These are phyloP conservation scores for Houttuynia cordata DNA, from an alignment of 164 flowering plant genomes.

Conservation along the genomic window DNA sequence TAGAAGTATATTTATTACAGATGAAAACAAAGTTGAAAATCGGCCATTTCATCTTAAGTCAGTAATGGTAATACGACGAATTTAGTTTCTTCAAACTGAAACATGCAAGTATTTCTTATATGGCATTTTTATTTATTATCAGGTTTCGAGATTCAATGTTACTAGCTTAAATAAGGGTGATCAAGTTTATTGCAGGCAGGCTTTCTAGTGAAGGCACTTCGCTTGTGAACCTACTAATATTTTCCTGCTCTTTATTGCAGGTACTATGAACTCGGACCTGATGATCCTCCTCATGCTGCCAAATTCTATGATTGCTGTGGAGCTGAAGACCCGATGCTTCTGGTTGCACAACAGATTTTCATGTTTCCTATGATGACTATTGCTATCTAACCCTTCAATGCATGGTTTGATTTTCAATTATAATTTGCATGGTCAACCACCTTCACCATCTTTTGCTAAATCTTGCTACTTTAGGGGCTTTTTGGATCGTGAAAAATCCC, in stretches of 20 bases:
- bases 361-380: slow-evolving; percentile 61
- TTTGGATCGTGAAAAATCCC: no score
- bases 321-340: slow-evolving; percentile 70
- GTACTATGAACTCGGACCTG: slow-evolving; percentile 73
- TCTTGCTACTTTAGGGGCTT: background rate
- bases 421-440: background rate
- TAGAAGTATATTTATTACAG: background rate
- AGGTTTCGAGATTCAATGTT: no score
- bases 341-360: slow-evolving; percentile 55
- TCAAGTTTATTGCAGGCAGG: no score
- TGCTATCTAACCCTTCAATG: background rate
- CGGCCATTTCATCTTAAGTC: background rate
- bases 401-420: background rate
- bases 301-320: slow-evolving; percentile 88
- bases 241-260: slow-evolving; percentile 17
- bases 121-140: no score
- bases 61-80: background rate
- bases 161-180: no score
- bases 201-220: no score
- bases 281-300: slow-evolving; percentile 88
- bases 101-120: no score
- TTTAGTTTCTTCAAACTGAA: no score
- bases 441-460: background rate
- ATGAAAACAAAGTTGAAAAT: no score
- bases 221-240: background rate